phyloP scores from a whole-genome alignment of 305 asterid species.

The Petunia hybrid region DNA sequence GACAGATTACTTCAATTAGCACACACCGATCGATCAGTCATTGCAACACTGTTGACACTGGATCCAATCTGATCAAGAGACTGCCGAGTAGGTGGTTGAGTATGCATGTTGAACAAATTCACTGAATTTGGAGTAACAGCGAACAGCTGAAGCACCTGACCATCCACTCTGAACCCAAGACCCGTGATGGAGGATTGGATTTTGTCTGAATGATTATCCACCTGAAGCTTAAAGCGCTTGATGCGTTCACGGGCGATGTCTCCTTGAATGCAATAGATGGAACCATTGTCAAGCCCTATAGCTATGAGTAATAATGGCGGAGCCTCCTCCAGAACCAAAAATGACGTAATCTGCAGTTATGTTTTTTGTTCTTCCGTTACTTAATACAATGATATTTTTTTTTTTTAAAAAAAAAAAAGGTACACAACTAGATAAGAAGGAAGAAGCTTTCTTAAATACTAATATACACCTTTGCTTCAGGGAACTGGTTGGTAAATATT shows the following conservation, averaged over 20 bases:
- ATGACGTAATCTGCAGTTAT: constrained; percentile 76
- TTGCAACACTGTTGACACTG: constrained; percentile 75
- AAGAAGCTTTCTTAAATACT: neutral
- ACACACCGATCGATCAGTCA: constrained; percentile 90
- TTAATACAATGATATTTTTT: neutral
- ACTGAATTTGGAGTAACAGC: constrained; percentile 92
- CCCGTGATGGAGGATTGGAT: constrained; percentile 66
- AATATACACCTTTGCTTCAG: constrained; percentile 80
- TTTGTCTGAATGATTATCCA: constrained; percentile 57
- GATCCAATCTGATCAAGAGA: constrained; percentile 94
- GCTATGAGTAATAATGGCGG: constrained; percentile 94
- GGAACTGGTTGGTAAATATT: constrained; percentile 83
- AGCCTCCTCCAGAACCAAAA: constrained; percentile 87
- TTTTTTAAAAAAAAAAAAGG: neutral
- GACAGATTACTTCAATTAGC: constrained; percentile 32
- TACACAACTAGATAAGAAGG: neutral
- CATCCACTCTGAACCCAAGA: constrained; percentile 89
- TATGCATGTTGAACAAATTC: constrained; percentile 78
- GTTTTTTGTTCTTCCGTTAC: neutral
- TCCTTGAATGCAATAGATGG: constrained; percentile 97
- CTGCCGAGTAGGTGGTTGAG: constrained; percentile 69
- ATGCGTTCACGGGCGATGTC: constrained; percentile 97
- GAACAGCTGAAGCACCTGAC: constrained; percentile 81
- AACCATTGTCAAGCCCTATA: constrained; percentile 90
- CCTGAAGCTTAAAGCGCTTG: constrained; percentile 90